Conservation (phyloP, 177 flowering plant genomes). For the Vitis hybrid region DNA sequence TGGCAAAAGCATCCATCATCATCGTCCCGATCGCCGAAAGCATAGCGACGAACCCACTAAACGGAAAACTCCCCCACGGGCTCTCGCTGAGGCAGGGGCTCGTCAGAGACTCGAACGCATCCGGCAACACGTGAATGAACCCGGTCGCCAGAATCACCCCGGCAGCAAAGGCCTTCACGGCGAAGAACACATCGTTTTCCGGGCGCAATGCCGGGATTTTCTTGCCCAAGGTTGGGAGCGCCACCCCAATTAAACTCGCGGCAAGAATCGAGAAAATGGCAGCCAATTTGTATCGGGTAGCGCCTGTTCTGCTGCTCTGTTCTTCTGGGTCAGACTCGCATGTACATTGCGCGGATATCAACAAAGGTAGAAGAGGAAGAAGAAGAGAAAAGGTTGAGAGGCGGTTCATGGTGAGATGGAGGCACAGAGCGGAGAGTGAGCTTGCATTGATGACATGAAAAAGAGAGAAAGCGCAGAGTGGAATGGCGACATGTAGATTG, state of each 20-base stretch:
- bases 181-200: constrained; percentile 33
- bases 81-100: constrained; percentile 27
- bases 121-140: constrained; percentile 43
- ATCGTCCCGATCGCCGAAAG: constrained; percentile 30
- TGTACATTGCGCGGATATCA: neutral
- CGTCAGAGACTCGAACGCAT: constrained; percentile 32
- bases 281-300: constrained; percentile 24
- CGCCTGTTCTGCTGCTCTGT: constrained; percentile 16
- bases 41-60: constrained; percentile 47
- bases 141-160: constrained; percentile 49
- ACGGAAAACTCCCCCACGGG: constrained; percentile 36
- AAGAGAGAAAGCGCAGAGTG: no score
- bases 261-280: constrained; percentile 34
- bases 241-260: constrained; percentile 38
- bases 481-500: no score
- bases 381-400: no score
- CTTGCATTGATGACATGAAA: no score
- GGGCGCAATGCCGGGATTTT: constrained; percentile 28
- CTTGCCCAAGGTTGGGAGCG: constrained; percentile 38
- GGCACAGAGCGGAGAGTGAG: no score
- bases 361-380: no score
- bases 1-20: constrained; percentile 37
- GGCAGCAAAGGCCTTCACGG: constrained; percentile 49
- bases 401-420: no score
- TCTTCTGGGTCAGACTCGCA: constrained; percentile 4